phyloP scores from a whole-genome alignment of 2,329 filamentous ascomycete genomes.

The Penicillium brasilianum region DNA sequence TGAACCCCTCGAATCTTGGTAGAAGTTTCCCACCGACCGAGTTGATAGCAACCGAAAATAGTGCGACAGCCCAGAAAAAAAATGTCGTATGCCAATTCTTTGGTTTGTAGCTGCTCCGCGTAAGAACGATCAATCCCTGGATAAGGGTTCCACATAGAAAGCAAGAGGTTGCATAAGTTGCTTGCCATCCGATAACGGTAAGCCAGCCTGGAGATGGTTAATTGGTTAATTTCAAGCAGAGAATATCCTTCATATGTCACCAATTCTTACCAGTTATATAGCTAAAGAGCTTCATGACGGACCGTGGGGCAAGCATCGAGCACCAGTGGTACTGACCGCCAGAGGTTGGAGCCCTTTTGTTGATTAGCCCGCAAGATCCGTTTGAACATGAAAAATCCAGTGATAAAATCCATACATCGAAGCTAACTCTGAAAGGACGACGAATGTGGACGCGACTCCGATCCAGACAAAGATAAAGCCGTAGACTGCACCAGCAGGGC shows the following conservation, averaged over 20 bases:
- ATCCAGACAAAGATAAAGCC: conserved; percentile 42
- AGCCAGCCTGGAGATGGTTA: conserved; percentile 42
- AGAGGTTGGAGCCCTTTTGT: conserved; percentile 38
- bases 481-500: conserved; percentile 41
- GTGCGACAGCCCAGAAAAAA: conserved; percentile 51
- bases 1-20: conserved; percentile 55
- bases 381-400: too few species aligned
- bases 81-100: conserved; percentile 58
- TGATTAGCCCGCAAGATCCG: not conserved
- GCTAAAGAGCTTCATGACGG: conserved; percentile 43
- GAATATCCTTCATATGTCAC: not conserved
- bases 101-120: conserved; percentile 41
- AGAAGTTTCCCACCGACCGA: conserved; percentile 49
- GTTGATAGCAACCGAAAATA: conserved; percentile 51
- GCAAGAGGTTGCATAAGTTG: conserved; percentile 43
- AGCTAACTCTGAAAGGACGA: conserved; percentile 39
- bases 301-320: conserved; percentile 46
- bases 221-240: not conserved
- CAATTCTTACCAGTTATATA: conserved; percentile 40
- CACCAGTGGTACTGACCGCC: conserved; percentile 50
- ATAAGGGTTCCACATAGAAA: conserved; percentile 42
- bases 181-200: conserved; percentile 51
- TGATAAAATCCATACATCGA: conserved; percentile 37
- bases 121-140: conserved; percentile 47
- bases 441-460: conserved; percentile 34